Evolutionary conservation across 352 stramenopile species (phyloP).

Genomic region (Phytophthora tentaculata): DNA sequence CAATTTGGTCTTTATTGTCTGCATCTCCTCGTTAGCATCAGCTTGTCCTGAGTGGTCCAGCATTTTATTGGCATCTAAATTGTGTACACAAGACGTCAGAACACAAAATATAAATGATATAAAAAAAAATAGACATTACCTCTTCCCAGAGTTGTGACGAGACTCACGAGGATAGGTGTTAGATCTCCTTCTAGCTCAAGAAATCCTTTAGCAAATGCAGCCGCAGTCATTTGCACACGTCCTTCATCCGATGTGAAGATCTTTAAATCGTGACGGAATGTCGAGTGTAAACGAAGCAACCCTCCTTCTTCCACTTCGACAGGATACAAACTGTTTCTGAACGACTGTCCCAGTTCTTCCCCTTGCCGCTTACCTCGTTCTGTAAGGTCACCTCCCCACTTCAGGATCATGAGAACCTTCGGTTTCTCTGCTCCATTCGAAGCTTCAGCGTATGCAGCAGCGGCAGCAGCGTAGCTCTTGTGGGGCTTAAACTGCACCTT

Average conservation of each 20-base stretch:
- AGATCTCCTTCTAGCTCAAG: constrained; percentile 99
- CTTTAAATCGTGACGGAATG: constrained; percentile 99
- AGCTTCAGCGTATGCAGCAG: constrained; percentile 30
- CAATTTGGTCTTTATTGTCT: constrained; percentile 85
- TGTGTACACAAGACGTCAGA: no score
- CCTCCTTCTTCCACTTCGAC: constrained; percentile 92
- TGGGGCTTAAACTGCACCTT: constrained; percentile 94
- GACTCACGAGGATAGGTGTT: constrained; percentile 98
- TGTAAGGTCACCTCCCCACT: constrained; percentile 99
- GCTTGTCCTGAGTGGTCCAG: constrained; percentile 98
- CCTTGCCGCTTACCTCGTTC: constrained; percentile 97
- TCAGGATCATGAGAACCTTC: constrained; percentile 98
- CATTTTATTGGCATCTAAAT: constrained; percentile 94
- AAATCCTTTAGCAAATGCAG: constrained; percentile 99
- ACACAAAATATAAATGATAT: no score
- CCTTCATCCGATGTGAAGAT: constrained; percentile 99
- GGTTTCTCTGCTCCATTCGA: constrained; percentile 56
- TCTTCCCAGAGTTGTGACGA: constrained; percentile 89
- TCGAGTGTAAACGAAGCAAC: constrained; percentile 98
- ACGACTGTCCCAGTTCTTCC: constrained; percentile 93
- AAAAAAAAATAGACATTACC: constrained; percentile 37
- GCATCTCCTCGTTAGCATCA: constrained; percentile 94
- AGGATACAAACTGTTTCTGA: constrained; percentile 91
- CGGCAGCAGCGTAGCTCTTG: constrained; percentile 58
- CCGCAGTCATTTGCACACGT: constrained; percentile 99